A percentile compares a stretch with the other conserved stretches of the same genome.
Evolutionary conservation across 805 yeast genomes (phyloP).

Genomic region (Cephaloascus albidus): DNA sequence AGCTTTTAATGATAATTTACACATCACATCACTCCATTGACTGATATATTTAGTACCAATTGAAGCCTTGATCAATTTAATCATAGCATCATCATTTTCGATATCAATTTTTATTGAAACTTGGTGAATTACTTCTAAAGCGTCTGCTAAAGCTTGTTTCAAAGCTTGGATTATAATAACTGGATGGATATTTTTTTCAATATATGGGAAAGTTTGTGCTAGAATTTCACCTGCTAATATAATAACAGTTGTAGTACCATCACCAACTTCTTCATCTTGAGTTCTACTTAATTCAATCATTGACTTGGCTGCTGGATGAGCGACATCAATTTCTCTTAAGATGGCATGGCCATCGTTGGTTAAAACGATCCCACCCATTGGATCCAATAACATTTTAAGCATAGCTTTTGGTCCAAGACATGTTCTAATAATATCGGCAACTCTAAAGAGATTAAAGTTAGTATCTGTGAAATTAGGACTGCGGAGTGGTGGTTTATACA

Average conservation of each 20-base stretch:
- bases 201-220: constrained; percentile 90
- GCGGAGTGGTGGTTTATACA: too few relatives aligned
- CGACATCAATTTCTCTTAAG: constrained; percentile 90
- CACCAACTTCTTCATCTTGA: constrained; percentile 98
- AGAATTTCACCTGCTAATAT: constrained; percentile 94
- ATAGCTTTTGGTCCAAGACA: constrained; percentile 99
- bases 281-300: constrained; percentile 96
- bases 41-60: constrained; percentile 94
- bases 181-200: constrained; percentile 93
- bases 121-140: constrained; percentile 75
- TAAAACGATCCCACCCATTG: constrained; percentile 91
- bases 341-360: constrained; percentile 99
- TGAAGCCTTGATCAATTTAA: constrained; percentile 76
- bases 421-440: constrained; percentile 93
- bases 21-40: constrained; percentile 88
- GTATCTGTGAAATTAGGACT: constrained; percentile 1
- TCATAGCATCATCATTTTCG: constrained; percentile 79
- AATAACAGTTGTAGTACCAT: constrained; percentile 96
- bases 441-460: constrained; percentile 15
- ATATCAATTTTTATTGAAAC: constrained; percentile 81
- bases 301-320: constrained; percentile 98
- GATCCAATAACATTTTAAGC: constrained; percentile 96
- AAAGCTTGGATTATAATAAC: constrained; percentile 92
- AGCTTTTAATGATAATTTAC: constrained; percentile 77
- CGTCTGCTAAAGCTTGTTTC: constrained; percentile 84